These are phyloP conservation scores for Exutisphaerella laricina DNA, from an alignment of 2,329 filamentous ascomycete species.

Conservation along the genomic window DNA sequence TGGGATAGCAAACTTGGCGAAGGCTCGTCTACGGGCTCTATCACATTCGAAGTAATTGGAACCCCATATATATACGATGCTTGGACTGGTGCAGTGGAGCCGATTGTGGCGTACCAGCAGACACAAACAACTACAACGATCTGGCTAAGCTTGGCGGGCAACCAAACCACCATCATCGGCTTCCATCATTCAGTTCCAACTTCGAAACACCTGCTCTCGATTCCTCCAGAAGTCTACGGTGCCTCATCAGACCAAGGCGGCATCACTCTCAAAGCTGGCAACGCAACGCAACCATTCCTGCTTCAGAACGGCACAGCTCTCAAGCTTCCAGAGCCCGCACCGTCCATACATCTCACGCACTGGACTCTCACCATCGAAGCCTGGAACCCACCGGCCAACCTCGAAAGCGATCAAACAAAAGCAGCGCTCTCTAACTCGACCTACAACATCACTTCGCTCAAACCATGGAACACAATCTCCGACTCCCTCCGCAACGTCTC, in stretches of 20 bases:
- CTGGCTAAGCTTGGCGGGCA: conserved; percentile 35
- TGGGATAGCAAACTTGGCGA: conserved; percentile 17
- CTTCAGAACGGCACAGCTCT: conserved; percentile 20
- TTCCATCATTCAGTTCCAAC: conserved; percentile 27
- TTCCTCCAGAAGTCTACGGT: conserved; percentile 10
- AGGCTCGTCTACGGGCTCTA: conserved; percentile 19
- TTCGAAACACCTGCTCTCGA: conserved; percentile 5
- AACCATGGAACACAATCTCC: conserved; percentile 35
- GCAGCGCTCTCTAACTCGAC: conserved; percentile 29
- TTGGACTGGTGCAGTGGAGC: conserved; percentile 38
- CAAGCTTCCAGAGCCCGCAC: conserved; percentile 9
- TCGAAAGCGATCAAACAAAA: conserved; percentile 19
- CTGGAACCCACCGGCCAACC: conserved; percentile 36
- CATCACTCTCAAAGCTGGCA: conserved; percentile 8
- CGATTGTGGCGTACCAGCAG: conserved; percentile 33
- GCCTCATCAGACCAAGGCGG: background rate
- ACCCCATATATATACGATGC: conserved; percentile 39
- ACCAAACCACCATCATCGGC: conserved; percentile 39
- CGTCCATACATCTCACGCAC: conserved; percentile 22
- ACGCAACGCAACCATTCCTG: conserved; percentile 5
- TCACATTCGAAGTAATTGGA: conserved; percentile 31
- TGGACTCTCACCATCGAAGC: conserved; percentile 38
- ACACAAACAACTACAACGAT: conserved; percentile 29
- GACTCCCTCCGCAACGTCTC: conserved; percentile 28
- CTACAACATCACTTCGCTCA: conserved; percentile 27